phyloP scores from a whole-genome alignment of 1,139 yeast species.

The Pichia terricola region DNA sequence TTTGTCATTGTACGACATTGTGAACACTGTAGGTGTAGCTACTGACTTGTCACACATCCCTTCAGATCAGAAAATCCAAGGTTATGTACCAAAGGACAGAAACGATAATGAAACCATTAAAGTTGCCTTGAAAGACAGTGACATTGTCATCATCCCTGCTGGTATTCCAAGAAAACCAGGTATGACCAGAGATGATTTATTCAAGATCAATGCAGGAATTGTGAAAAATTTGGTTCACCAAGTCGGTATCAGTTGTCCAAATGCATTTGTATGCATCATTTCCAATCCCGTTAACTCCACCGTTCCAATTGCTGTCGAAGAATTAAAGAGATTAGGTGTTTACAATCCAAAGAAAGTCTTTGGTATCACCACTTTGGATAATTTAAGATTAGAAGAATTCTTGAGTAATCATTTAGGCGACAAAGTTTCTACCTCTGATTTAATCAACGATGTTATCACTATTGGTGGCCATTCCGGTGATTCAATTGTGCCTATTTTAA shows the following conservation, averaged over 20 bases:
- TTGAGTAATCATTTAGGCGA: slow-evolving; percentile 31
- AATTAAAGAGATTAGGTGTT: slow-evolving; percentile 50
- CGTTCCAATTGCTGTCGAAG: slow-evolving; percentile 69
- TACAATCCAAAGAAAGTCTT: slow-evolving; percentile 56
- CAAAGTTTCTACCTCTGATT: slow-evolving; percentile 26
- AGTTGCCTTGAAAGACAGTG: slow-evolving; percentile 44
- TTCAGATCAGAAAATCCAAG: slow-evolving; percentile 46
- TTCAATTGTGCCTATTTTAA: slow-evolving; percentile 51
- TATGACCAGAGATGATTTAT: slow-evolving; percentile 70
- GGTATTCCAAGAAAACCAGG: slow-evolving; percentile 78
- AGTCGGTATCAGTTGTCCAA: slow-evolving; percentile 49
- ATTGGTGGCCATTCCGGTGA: slow-evolving; percentile 75
- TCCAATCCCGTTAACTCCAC: slow-evolving; percentile 72
- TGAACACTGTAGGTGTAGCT: slow-evolving; percentile 62
- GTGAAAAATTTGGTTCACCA: slow-evolving; percentile 51
- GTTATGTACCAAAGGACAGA: slow-evolving; percentile 44
- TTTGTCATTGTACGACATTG: slow-evolving; percentile 56
- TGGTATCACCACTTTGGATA: slow-evolving; percentile 67
- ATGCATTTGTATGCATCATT: slow-evolving; percentile 56
- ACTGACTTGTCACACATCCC: slow-evolving; percentile 67
- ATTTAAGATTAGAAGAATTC: slow-evolving; percentile 63
- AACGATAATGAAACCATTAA: slow-evolving; percentile 30
- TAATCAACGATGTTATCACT: slow-evolving; percentile 46
- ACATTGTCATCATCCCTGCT: slow-evolving; percentile 55
- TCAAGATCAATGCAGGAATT: slow-evolving; percentile 64